Evolutionary conservation across 768 basidiomycete species (phyloP).

Genomic region (Tephrocybe rancida): DNA sequence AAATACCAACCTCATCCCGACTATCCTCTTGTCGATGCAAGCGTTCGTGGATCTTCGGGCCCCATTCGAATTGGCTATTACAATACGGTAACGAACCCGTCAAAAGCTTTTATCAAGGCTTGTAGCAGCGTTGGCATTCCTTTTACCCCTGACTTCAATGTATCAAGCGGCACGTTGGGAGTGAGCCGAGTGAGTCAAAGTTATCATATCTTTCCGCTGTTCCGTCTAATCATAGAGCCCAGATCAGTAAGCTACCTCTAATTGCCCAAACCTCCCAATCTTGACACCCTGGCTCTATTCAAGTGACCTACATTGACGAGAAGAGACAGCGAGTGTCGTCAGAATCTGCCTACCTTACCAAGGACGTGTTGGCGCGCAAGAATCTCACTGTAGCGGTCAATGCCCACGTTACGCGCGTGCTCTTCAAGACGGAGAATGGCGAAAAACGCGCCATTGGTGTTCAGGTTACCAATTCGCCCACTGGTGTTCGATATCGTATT

Average conservation of each 20-base stretch:
- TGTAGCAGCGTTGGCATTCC: slow-evolving; percentile 58
- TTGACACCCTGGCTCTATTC: background rate
- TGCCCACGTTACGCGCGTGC: slow-evolving; percentile 57
- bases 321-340: slow-evolving; percentile 58
- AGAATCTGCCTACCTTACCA: slow-evolving; percentile 68
- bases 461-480: slow-evolving; percentile 49
- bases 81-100: slow-evolving; percentile 44
- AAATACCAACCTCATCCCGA: slow-evolving; percentile 50
- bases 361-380: slow-evolving; percentile 60
- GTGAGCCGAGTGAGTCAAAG: slow-evolving; percentile 55
- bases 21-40: slow-evolving; percentile 53
- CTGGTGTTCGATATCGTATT: slow-evolving; percentile 43
- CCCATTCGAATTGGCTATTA: slow-evolving; percentile 64
- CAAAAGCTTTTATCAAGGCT: slow-evolving; percentile 57
- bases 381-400: slow-evolving; percentile 65
- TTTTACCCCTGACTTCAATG: slow-evolving; percentile 64
- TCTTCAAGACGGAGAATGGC: slow-evolving; percentile 47
- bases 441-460: slow-evolving; percentile 58
- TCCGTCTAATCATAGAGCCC: background rate
- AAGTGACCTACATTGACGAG: slow-evolving; percentile 70
- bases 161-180: slow-evolving; percentile 58
- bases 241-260: slow-evolving; percentile 43
- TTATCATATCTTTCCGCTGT: background rate
- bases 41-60: slow-evolving; percentile 51
- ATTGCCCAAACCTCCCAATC: background rate